phyloP scores from a whole-genome alignment of 1,284 basidiomycete species.

The Ustilago loliicola region DNA sequence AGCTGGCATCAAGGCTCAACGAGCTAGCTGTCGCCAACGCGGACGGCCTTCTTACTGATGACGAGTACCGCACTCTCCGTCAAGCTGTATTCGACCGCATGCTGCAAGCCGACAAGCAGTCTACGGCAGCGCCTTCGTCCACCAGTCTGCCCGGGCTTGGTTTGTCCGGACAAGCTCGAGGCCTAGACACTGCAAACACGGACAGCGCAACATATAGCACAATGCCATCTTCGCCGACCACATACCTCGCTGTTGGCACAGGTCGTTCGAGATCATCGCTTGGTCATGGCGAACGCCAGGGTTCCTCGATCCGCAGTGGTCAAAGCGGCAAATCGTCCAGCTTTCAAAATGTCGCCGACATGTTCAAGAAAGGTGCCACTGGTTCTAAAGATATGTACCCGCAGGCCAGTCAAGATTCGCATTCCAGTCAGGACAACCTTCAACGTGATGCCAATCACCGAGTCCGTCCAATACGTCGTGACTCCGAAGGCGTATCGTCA shows the following conservation, averaged over 20 bases:
- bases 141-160: conserved; percentile 13
- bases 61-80: conserved; percentile 59
- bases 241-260: background rate
- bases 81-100: conserved; percentile 57
- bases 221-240: background rate
- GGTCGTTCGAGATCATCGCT: conserved; percentile 24
- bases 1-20: conserved; percentile 55
- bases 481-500: conserved; percentile 32
- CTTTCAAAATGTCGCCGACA: conserved; percentile 21
- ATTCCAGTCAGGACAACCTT: background rate
- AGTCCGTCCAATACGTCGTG: conserved; percentile 14
- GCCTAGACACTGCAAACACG: background rate
- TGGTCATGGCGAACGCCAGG: conserved; percentile 8
- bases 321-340: conserved; percentile 28
- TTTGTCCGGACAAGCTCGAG: background rate
- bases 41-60: conserved; percentile 59
- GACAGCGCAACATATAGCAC: background rate
- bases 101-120: conserved; percentile 34
- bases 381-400: conserved; percentile 3
- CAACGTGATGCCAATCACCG: background rate
- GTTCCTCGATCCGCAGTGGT: conserved; percentile 28
- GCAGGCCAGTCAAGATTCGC: conserved; percentile 34
- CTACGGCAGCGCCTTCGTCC: conserved; percentile 35
- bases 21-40: conserved; percentile 63
- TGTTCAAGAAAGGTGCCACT: conserved; percentile 9